phyloP scores from a whole-genome alignment of 371 early-diverging fungal species.

The Smittium mucronatum region DNA sequence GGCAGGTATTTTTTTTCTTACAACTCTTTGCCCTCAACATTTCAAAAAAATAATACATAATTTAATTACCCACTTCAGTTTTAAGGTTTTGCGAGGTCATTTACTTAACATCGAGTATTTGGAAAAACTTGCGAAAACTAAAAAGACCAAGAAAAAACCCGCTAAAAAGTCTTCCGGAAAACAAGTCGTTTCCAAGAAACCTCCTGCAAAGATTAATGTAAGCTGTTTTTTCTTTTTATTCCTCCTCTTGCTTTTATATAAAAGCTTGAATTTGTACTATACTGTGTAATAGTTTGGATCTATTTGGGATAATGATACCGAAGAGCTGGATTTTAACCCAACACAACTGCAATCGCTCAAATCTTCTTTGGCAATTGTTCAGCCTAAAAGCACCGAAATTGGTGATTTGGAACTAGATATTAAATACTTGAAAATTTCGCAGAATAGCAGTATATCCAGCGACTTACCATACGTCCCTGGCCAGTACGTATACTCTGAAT shows the following conservation, averaged over 20 bases:
- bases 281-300: not conserved
- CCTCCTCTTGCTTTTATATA: not conserved
- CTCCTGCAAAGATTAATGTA: too few relatives aligned
- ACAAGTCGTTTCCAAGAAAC: too few relatives aligned
- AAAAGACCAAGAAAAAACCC: conserved; percentile 30
- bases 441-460: not conserved
- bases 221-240: not conserved
- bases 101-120: conserved; percentile 49
- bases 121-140: conserved; percentile 33
- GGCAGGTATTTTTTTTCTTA: conserved; percentile 39
- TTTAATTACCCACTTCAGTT: conserved; percentile 9
- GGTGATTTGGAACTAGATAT: too few relatives aligned
- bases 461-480: not conserved
- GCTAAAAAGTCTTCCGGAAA: conserved; percentile 7
- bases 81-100: conserved; percentile 47
- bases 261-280: too few relatives aligned
- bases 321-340: not conserved
- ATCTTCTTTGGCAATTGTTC: too few relatives aligned
- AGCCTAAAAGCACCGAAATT: too few relatives aligned
- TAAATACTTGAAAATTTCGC: not conserved
- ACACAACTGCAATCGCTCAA: too few relatives aligned
- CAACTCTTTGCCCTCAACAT: not conserved
- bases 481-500: not conserved
- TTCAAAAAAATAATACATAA: not conserved
- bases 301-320: not conserved